A percentile compares a stretch with the other conserved stretches of the same genome.
phyloP scores from a whole-genome alignment of 139 green algal species.

The Yamagishiella unicocca region DNA sequence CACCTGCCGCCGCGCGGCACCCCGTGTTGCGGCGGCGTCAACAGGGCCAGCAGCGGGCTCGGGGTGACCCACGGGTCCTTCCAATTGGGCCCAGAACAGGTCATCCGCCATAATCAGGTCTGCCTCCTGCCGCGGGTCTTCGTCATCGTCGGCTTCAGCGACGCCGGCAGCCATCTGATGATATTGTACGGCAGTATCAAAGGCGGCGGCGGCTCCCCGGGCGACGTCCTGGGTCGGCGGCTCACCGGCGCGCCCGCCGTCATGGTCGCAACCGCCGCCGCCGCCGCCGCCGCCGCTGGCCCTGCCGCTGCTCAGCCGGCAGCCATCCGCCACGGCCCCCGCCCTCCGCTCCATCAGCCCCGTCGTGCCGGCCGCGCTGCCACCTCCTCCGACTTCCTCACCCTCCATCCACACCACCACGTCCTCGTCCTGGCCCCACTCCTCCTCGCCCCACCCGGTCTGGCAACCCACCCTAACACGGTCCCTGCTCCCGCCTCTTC shows the following conservation, averaged over 20 bases:
- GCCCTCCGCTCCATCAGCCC: background rate
- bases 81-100: background rate
- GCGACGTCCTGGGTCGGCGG: too few relatives aligned
- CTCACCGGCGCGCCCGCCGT: background rate
- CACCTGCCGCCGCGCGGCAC: too few relatives aligned
- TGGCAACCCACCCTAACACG: too few relatives aligned
- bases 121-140: background rate
- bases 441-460: too few relatives aligned
- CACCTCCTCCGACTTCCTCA: background rate
- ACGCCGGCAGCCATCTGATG: too few relatives aligned
- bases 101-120: background rate
- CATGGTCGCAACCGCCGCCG: background rate
- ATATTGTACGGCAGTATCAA: too few relatives aligned
- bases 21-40: too few relatives aligned
- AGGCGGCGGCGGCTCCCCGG: too few relatives aligned
- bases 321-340: background rate
- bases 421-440: background rate
- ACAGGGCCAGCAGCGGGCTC: too few relatives aligned
- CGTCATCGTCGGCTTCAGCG: background rate
- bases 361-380: background rate
- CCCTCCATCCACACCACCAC: constrained; percentile 25
- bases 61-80: background rate
- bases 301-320: background rate
- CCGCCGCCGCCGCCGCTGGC: background rate
- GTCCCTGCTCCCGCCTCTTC: too few relatives aligned